Conservation (phyloP, 2,329 filamentous ascomycete species). For the Exutisphaerella laricina region DNA sequence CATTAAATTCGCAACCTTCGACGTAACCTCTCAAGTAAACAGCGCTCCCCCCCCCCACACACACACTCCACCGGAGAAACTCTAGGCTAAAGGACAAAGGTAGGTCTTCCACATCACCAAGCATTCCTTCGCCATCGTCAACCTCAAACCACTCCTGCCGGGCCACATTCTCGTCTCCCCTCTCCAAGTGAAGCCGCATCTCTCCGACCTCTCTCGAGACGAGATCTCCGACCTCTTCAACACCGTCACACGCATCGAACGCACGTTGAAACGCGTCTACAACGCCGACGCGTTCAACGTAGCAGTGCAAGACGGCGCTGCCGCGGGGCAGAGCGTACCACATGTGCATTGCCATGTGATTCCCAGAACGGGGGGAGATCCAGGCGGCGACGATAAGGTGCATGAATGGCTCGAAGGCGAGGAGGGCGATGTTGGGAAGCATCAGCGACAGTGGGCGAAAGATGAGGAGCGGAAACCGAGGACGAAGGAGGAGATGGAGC, state of each 20-base stretch:
- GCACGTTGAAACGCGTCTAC: constrained; percentile 61
- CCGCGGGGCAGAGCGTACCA: constrained; percentile 87
- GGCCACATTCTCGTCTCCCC: constrained; percentile 92
- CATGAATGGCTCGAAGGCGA: constrained; percentile 80
- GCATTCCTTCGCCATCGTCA: constrained; percentile 81
- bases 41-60: constrained; percentile 3
- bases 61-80: constrained; percentile 3
- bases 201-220: constrained; percentile 64
- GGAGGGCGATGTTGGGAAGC: constrained; percentile 73
- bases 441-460: constrained; percentile 64
- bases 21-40: constrained; percentile 41
- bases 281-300: constrained; percentile 77
- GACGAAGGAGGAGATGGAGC: constrained; percentile 67
- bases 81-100: constrained; percentile 13
- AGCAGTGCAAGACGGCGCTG: constrained; percentile 85
- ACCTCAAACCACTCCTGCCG: constrained; percentile 88
- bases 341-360: constrained; percentile 94
- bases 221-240: constrained; percentile 82
- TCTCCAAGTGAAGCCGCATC: constrained; percentile 56
- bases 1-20: constrained; percentile 42
- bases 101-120: constrained; percentile 83
- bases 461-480: constrained; percentile 59
- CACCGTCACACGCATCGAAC: constrained; percentile 69
- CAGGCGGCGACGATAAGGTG: constrained; percentile 64
- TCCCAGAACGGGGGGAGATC: constrained; percentile 58